phyloP scores from a whole-genome alignment of 371 early-diverging fungal genomes.

The Globomyces sp. region DNA sequence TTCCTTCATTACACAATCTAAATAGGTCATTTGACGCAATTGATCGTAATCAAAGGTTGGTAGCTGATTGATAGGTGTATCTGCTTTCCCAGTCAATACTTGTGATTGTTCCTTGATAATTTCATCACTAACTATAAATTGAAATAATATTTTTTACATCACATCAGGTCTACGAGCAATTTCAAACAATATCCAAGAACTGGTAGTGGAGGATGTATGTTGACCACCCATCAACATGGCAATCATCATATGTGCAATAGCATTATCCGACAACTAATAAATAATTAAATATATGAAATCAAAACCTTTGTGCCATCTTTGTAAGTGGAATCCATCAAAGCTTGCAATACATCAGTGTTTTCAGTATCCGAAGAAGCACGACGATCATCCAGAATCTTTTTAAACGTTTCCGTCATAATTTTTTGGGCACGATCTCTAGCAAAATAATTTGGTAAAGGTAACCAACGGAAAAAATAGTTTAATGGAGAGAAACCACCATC shows the following conservation, averaged over 20 bases:
- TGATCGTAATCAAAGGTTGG: constrained; percentile 67
- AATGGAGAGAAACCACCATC: constrained; percentile 94
- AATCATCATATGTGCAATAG: constrained; percentile 93
- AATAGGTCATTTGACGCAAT: constrained; percentile 68
- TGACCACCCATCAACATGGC: constrained; percentile 95
- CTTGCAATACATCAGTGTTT: constrained; percentile 73
- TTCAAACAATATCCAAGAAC: constrained; percentile 87
- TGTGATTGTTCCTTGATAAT: constrained; percentile 46
- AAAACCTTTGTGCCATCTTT: constrained; percentile 69
- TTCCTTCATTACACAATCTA: constrained; percentile 85
- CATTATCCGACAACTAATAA: constrained; percentile 58
- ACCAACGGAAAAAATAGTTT: constrained; percentile 86
- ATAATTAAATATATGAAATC: not conserved
- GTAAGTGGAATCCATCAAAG: constrained; percentile 82
- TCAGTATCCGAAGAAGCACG: constrained; percentile 54
- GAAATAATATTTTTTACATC: constrained; percentile 19
- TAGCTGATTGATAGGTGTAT: constrained; percentile 46
- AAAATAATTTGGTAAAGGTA: constrained; percentile 78
- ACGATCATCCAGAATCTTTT: constrained; percentile 77
- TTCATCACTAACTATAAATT: constrained; percentile 20
- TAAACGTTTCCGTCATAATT: constrained; percentile 79
- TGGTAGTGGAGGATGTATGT: constrained; percentile 92
- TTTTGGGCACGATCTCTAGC: constrained; percentile 83
- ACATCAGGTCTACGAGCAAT: constrained; percentile 76
- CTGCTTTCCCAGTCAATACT: constrained; percentile 50